These are phyloP conservation scores for Plantago coronopus DNA, from an alignment of 305 asterid species.

Conservation along the genomic window DNA sequence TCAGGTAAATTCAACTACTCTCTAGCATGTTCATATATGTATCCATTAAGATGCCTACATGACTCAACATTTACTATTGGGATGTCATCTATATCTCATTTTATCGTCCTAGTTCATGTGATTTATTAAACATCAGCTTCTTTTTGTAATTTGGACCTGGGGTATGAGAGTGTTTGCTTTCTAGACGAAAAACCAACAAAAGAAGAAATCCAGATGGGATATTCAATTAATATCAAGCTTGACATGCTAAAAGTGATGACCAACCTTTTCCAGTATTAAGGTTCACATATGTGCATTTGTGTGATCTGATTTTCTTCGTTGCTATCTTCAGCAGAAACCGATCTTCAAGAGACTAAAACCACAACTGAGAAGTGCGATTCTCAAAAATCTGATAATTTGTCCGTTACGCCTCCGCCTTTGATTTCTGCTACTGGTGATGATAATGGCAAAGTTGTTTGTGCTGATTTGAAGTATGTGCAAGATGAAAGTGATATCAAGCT, in stretches of 20 bases:
- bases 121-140: not conserved
- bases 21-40: not conserved
- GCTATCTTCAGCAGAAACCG: conserved; percentile 35
- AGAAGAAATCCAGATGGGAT: too few species aligned
- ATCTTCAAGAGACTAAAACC: conserved; percentile 33
- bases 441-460: conserved; percentile 12
- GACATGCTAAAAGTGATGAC: too few species aligned
- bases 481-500: conserved; percentile 37
- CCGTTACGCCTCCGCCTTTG: conserved; percentile 23
- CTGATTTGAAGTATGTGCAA: conserved; percentile 28
- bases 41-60: too few species aligned
- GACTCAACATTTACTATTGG: not conserved
- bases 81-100: not conserved
- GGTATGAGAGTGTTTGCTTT: too few species aligned
- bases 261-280: too few species aligned
- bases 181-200: too few species aligned
- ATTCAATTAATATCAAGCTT: too few species aligned
- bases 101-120: not conserved
- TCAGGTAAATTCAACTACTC: conserved; percentile 51
- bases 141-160: too few species aligned
- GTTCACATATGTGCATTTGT: too few species aligned
- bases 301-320: conserved; percentile 19
- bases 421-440: conserved; percentile 27
- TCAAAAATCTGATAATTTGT: conserved; percentile 24
- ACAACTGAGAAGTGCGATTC: conserved; percentile 15